Percentiles rank a stretch among this genome's conserved stretches.
Conservation (phyloP, 2,329 filamentous ascomycete genomes). For the Dissoconium aciculare region DNA sequence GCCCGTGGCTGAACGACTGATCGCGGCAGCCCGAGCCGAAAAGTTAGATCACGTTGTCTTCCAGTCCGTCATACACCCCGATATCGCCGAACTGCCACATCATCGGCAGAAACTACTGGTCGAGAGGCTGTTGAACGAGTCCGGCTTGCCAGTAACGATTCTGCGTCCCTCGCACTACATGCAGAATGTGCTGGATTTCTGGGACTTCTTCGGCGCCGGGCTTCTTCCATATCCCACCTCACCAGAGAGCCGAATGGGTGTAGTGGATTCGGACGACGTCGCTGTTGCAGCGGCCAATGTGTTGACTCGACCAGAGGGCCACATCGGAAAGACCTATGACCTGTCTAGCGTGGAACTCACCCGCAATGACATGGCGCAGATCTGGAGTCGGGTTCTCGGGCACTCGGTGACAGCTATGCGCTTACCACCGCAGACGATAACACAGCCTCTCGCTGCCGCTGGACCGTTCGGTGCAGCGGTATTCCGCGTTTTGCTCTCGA, state of each 20-base stretch:
- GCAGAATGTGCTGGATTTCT: constrained; percentile 15
- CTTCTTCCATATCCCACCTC: background rate
- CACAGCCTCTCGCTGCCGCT: background rate
- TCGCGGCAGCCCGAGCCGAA: background rate
- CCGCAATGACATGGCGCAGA: background rate
- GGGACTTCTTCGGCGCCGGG: background rate
- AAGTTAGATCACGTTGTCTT: constrained; percentile 24
- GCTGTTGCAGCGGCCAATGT: no score
- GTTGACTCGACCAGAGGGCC: no score
- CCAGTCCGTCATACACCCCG: constrained; percentile 22
- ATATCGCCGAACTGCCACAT: constrained; percentile 24
- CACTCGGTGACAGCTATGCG: background rate
- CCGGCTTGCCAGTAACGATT: constrained; percentile 23
- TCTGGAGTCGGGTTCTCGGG: background rate
- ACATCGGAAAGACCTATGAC: background rate
- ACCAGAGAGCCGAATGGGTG: no score
- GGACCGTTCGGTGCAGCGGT: background rate
- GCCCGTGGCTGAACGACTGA: constrained; percentile 1
- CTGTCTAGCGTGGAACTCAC: background rate
- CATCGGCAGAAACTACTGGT: constrained; percentile 25
- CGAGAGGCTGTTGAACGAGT: constrained; percentile 26
- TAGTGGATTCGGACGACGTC: no score
- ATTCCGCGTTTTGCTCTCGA: background rate
- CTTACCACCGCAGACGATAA: background rate
- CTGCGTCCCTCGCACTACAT: constrained; percentile 25